Conservation (phyloP, 768 basidiomycete species). For the Steccherinum ochraceum region DNA sequence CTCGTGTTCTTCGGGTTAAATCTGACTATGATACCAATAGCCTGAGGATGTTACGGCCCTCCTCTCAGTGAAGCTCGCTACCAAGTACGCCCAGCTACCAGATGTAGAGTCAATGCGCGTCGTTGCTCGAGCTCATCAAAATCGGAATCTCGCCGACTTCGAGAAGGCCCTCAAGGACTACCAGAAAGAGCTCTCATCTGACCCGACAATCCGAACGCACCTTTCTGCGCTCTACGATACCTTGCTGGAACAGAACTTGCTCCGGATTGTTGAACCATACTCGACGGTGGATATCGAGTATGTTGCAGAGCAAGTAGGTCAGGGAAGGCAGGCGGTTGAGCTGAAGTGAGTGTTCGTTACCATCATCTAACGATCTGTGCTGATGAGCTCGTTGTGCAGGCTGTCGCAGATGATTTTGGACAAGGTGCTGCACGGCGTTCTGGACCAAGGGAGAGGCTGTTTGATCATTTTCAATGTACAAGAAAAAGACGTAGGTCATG, state of each 20-base stretch:
- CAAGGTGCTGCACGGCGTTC: slow-evolving; percentile 87
- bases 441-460: slow-evolving; percentile 95
- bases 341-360: slow-evolving; percentile 62
- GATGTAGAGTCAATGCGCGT: slow-evolving; percentile 97
- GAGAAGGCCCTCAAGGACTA: slow-evolving; percentile 85
- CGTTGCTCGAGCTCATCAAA: slow-evolving; percentile 90
- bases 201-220: slow-evolving; percentile 93
- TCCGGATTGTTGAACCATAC: slow-evolving; percentile 95
- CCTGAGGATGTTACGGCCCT: slow-evolving; percentile 91
- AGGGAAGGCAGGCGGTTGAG: slow-evolving; percentile 84
- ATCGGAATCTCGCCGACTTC: slow-evolving; percentile 84
- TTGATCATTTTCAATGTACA: slow-evolving; percentile 86
- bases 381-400: slow-evolving; percentile 31
- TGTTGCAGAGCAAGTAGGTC: slow-evolving; percentile 82
- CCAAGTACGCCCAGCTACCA: slow-evolving; percentile 78
- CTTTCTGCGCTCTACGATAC: slow-evolving; percentile 94
- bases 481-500: slow-evolving; percentile 67
- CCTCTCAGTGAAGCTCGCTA: slow-evolving; percentile 78
- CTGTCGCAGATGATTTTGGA: slow-evolving; percentile 98
- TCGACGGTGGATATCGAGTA: slow-evolving; percentile 86
- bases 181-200: slow-evolving; percentile 90
- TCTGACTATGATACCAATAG: slow-evolving; percentile 35
- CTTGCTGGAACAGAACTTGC: slow-evolving; percentile 89
- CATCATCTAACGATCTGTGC: not conserved
- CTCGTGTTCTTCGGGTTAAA: too few species aligned